Conservation (phyloP, 2,329 filamentous ascomycete species). For the Canariomyces notabilis region DNA sequence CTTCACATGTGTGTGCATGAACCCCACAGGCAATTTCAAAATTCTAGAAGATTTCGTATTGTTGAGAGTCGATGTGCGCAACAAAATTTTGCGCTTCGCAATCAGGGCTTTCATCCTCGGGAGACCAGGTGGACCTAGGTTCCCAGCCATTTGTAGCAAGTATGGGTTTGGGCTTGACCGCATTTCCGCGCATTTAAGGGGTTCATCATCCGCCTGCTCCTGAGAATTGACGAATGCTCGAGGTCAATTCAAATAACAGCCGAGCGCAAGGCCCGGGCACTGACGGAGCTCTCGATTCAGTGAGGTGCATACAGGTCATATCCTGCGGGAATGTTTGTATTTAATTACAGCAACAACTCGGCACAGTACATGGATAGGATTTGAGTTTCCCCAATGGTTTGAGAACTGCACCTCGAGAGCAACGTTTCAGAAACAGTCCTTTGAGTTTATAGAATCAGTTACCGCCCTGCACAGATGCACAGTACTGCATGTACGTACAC, state of each 20-base stretch:
- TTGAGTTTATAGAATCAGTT: no score
- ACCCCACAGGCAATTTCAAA: constrained; percentile 8
- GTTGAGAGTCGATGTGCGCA: constrained; percentile 8
- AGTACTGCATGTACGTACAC: no score
- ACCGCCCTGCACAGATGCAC: no score
- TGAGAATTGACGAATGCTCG: neutral
- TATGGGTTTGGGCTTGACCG: neutral
- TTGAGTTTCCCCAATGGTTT: constrained; percentile 6
- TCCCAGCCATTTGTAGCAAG: no score
- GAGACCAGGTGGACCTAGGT: constrained; percentile 1
- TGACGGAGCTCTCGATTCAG: no score
- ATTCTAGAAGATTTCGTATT: constrained; percentile 5
- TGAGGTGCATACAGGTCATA: no score
- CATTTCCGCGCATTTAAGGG: neutral
- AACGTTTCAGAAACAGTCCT: constrained; percentile 14
- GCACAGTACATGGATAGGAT: neutral
- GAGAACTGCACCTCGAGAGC: constrained; percentile 1
- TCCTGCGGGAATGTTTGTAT: no score
- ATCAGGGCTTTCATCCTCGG: constrained; percentile 3
- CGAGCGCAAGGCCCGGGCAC: neutral
- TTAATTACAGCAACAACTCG: no score
- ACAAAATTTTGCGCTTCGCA: constrained; percentile 2
- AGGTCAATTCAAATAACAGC: neutral
- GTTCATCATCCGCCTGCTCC: neutral
- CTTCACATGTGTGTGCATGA: constrained; percentile 20